Percentiles rank a stretch among this genome's conserved stretches.
Conservation (phyloP, 2,329 filamentous ascomycete species). For the Berkeleyomyces basicola region DNA sequence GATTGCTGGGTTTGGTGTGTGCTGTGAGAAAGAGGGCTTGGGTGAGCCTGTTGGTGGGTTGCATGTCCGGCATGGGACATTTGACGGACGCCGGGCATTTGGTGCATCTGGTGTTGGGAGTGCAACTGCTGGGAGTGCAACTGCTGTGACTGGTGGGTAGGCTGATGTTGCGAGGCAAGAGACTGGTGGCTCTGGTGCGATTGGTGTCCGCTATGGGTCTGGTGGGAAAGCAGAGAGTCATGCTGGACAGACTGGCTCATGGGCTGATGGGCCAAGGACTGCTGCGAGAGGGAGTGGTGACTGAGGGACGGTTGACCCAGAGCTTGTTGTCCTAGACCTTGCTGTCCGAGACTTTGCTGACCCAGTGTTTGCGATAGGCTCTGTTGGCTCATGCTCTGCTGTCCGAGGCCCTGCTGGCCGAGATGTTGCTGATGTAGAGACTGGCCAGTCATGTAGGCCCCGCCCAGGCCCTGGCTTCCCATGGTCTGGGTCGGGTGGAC, state of each 20-base stretch:
- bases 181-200: conserved; percentile 19
- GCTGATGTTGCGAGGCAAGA: conserved; percentile 18
- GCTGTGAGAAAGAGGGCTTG: conserved; percentile 7
- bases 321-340: conserved; percentile 12
- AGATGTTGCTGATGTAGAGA: conserved; percentile 18
- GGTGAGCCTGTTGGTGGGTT: conserved; percentile 11
- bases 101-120: conserved; percentile 9
- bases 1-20: conserved; percentile 13
- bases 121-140: conserved; percentile 9
- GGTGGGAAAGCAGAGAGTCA: conserved; percentile 28
- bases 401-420: conserved; percentile 18
- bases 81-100: conserved; percentile 8
- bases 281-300: conserved; percentile 6
- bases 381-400: conserved; percentile 19
- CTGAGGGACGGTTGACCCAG: conserved; percentile 1
- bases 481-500: conserved; percentile 15
- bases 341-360: conserved; percentile 16
- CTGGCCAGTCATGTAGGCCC: conserved; percentile 19
- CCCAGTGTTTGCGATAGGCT: conserved; percentile 14
- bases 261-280: conserved; percentile 12
- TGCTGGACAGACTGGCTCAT: conserved; percentile 25
- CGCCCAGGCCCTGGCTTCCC: conserved; percentile 15
- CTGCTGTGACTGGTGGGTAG: conserved; percentile 9
- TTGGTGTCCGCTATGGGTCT: conserved; percentile 22
- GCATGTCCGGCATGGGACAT: conserved; percentile 8